Percentiles rank a stretch among this genome's conserved stretches.
These are phyloP conservation scores for Chaetoscypha palmicola DNA, from an alignment of 2,329 filamentous ascomycete species.

Conservation along the genomic window DNA sequence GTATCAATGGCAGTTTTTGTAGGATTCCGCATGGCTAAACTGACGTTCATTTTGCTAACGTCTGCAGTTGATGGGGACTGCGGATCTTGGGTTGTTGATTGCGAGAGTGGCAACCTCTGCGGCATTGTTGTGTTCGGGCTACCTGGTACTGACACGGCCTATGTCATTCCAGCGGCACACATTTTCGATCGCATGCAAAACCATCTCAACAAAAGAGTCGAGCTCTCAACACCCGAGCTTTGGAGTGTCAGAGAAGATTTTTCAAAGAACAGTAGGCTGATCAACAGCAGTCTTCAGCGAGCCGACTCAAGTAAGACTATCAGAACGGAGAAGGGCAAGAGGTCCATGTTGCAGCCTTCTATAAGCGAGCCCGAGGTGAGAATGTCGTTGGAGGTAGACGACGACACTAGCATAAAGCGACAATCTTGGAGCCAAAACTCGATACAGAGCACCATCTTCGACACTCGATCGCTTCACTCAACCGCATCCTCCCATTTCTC, in stretches of 20 bases:
- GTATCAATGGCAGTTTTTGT: conserved; percentile 8
- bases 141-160: conserved; percentile 9
- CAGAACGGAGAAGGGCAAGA: conserved; percentile 5
- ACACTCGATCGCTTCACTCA: conserved; percentile 7
- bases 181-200: conserved; percentile 13
- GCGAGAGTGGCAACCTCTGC: conserved; percentile 8
- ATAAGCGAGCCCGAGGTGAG: conserved; percentile 1
- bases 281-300: conserved; percentile 3
- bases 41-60: neutral
- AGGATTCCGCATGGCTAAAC: neutral
- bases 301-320: conserved; percentile 6
- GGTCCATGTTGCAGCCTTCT: neutral
- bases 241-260: conserved; percentile 7
- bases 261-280: conserved; percentile 2
- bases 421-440: conserved; percentile 10
- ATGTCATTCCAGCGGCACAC: conserved; percentile 10
- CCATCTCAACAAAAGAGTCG: conserved; percentile 8
- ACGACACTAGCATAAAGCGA: neutral
- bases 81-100: conserved; percentile 13
- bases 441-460: conserved; percentile 9
- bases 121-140: conserved; percentile 8
- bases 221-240: conserved; percentile 9
- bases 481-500: conserved; percentile 4
- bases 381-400: conserved; percentile 1
- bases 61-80: conserved; percentile 8